Base-by-base conservation (phyloP, 164 flowering plant species). In the Stephania yunnanensis region DNA sequence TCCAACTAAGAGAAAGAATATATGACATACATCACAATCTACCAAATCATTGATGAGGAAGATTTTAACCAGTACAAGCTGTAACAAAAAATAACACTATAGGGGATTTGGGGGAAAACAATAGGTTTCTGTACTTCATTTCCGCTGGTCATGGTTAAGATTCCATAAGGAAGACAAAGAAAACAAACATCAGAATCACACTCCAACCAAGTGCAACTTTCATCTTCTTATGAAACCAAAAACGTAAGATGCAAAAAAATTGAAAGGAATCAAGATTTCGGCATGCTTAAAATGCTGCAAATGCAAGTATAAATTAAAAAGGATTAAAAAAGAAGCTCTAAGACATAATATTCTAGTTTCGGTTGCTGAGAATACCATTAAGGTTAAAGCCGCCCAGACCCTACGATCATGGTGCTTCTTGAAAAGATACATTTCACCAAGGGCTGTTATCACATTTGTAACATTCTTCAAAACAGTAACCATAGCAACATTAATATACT, bases 361-460 rank as follows among this genome's bases (percentile, higher is more conserved):
- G 64, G 42, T 25, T 8, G 42, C 30, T 73, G 4, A 77, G 78
- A 82, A 22, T 90, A 96, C 99, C 99, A 96, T 96, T 83, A 96
- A 83, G 82, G 92, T 88, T n/a, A 96, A 84, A 74, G 99, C 92
- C 82, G 89, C 84, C 98, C 99, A 96, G 13, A 96, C 99, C 84
- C 87, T 87, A 78, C 76, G 88, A 72, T 94, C 94, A 74, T 96
- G 99, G 63, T 87, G 94, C 89, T 96, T 96, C 44, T 76, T 84
- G 82, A 96, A 96, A 48, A 96, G 79, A 84, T 96, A 94, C 97
- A 94, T 94, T 83, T 96, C 98, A 15, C 99, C 99, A 76, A 94
- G 77, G n/a, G 99, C 99, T 74, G 99, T 94, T 64, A 94, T 92
- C 64, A 94, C 99, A 84, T 96, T 96, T n/a, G 99, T 96, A 64